Conservation (phyloP, 139 green algal species). For the Chlorella sp. region DNA sequence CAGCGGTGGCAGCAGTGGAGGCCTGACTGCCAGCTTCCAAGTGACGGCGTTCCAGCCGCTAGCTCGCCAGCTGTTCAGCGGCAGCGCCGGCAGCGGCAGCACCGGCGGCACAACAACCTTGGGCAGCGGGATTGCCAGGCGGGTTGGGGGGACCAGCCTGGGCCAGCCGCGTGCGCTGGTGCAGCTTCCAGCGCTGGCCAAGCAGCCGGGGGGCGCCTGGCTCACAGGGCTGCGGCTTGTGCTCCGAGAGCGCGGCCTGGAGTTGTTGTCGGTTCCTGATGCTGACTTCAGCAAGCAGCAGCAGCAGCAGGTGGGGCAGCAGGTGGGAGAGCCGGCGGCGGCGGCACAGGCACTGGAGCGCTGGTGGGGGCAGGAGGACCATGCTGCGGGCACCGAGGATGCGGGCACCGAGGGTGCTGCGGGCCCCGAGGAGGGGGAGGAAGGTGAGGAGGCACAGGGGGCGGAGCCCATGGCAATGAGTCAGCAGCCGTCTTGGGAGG, state of each 20-base stretch:
- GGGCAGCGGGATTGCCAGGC: too few relatives aligned
- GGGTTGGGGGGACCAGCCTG: too few relatives aligned
- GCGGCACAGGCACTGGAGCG: not conserved
- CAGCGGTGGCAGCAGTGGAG: not conserved
- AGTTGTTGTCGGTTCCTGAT: not conserved
- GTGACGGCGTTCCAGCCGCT: not conserved
- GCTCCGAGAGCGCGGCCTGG: not conserved
- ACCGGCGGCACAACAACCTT: too few relatives aligned
- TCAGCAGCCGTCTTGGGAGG: not conserved
- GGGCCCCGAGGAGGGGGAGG: not conserved
- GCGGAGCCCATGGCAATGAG: not conserved
- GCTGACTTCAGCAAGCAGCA: not conserved
- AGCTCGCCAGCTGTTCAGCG: not conserved
- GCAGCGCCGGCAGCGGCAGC: not conserved
- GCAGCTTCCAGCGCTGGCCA: not conserved
- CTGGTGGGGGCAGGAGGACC: not conserved
- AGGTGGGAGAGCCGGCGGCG: too few relatives aligned
- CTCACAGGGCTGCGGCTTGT: not conserved
- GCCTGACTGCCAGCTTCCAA: not conserved
- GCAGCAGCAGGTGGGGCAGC: not conserved
- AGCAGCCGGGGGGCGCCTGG: not conserved
- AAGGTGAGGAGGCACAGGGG: not conserved
- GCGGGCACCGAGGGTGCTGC: not conserved
- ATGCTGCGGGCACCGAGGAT: not conserved
- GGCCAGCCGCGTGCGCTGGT: slow-evolving; percentile 2